These are phyloP conservation scores for Plantago lanceolata DNA, from an alignment of 305 asterid species.

Conservation along the genomic window DNA sequence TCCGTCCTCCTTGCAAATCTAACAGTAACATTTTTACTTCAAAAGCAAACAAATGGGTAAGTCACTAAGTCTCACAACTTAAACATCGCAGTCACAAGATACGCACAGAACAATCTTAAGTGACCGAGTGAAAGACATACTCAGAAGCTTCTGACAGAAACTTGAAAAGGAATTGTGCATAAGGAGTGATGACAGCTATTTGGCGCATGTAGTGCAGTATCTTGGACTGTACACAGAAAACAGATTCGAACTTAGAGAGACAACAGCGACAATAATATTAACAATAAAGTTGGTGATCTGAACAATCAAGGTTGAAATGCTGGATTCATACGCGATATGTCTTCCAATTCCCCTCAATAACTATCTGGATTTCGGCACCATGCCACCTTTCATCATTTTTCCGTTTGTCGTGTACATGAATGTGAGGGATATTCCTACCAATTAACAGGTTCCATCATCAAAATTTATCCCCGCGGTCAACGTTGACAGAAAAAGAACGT, in stretches of 20 bases:
- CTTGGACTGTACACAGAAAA: conserved; percentile 68
- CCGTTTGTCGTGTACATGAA: conserved; percentile 71
- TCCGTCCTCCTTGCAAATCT: conserved; percentile 81
- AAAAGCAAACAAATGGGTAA: conserved; percentile 16
- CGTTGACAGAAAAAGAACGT: no score
- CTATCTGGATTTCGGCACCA: conserved; percentile 86
- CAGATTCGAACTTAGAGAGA: no score
- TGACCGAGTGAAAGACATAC: conserved; percentile 44
- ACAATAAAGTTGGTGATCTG: conserved; percentile 11
- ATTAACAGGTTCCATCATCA: not conserved
- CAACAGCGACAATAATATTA: no score
- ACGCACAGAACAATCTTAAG: conserved; percentile 18
- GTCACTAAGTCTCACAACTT: conserved; percentile 20
- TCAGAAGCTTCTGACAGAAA: conserved; percentile 77
- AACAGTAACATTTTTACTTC: conserved; percentile 65
- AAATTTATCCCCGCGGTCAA: no score
- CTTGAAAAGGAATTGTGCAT: conserved; percentile 81
- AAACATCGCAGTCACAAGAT: conserved; percentile 18
- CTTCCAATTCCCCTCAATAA: conserved; percentile 90
- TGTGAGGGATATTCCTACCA: conserved; percentile 75
- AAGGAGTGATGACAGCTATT: conserved; percentile 95
- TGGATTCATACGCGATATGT: conserved; percentile 72
- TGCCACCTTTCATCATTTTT: conserved; percentile 64
- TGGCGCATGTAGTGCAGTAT: conserved; percentile 92
- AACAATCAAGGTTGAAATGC: conserved; percentile 8